A percentile compares a stretch with the other conserved stretches of the same genome.
Evolutionary conservation across 768 basidiomycete genomes (phyloP).

Genomic region (Nevesoporus exiguus): DNA sequence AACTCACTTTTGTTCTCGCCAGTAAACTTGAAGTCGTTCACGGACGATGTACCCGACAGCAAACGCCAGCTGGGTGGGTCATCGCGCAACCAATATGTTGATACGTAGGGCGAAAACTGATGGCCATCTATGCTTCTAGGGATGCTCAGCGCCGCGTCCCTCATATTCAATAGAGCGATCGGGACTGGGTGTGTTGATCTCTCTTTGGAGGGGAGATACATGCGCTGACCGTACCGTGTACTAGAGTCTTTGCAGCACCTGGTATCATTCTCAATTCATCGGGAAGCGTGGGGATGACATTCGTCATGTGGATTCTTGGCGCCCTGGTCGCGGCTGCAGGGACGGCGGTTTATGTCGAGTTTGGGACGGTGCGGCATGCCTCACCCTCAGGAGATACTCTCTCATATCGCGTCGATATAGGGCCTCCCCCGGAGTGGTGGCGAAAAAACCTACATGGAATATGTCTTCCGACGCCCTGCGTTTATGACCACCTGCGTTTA

Average conservation of each 20-base stretch:
- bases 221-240: slow-evolving; percentile 1
- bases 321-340: slow-evolving; percentile 62
- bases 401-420: slow-evolving; percentile 28
- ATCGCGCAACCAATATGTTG: not conserved
- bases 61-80: slow-evolving; percentile 51
- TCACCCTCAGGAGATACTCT: not conserved
- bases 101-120: not conserved
- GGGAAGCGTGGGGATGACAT: slow-evolving; percentile 66
- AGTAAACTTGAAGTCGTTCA: slow-evolving; percentile 14
- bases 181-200: slow-evolving; percentile 54
- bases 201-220: not conserved
- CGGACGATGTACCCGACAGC: slow-evolving; percentile 45
- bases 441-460: slow-evolving; percentile 72
- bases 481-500: slow-evolving; percentile 61
- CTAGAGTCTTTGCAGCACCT: slow-evolving; percentile 68
- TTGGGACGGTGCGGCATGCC: slow-evolving; percentile 54
- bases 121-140: not conserved
- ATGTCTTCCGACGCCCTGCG: slow-evolving; percentile 58
- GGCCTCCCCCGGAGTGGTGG: slow-evolving; percentile 69
- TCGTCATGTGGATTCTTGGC: slow-evolving; percentile 70
- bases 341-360: slow-evolving; percentile 67
- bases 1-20: not conserved
- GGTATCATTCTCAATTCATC: slow-evolving; percentile 63
- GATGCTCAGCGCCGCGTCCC: slow-evolving; percentile 52
- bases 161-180: slow-evolving; percentile 76